Base-by-base conservation (phyloP, 805 yeast genomes). In the Allodekkera sacchari region DNA sequence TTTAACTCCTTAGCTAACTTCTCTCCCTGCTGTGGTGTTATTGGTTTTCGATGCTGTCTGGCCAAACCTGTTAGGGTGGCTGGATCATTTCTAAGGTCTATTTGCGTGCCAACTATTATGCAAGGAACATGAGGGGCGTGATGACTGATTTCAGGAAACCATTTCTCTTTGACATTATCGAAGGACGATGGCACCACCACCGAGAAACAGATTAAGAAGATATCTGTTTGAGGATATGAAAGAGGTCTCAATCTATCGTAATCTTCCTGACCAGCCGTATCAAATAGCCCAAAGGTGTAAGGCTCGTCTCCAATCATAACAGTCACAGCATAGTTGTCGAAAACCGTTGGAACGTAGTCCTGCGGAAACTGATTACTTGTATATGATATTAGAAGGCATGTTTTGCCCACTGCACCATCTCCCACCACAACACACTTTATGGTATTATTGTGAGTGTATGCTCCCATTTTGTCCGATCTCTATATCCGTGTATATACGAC, bases 261-360 rank as follows among this genome's bases (percentile, higher is more conserved):
- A 68, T 89, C 98, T 72, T 89, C 98, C 68, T 89, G 98, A 32
- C 98, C 98, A 18, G 98, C 98, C 22, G 98, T 89, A 66, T 89
- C 98, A 53, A 92, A 89, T 39, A 89, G 67, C n/a, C 97, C 96
- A 50, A 89, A 72, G 12, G 96, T 92, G 58, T 84, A 88, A 29
- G 98, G 97, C 61, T 88, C 97, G 56, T 92, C 97, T 32, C 96
- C 98, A 52, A 89, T 89, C 78, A 84, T 83, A 31, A 84, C 94
- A 2, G 94, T 84, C 24, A 84, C 95, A 8, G 95, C 95, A 55
- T 84, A 84, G 63, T 87, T 87, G 56, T 88, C 96, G 52, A 89
- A 87, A 27, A 89, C 97, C n/a, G 98, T 89, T 40, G 97, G 98
- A 35, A 89, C 96, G 56, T 89, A 89, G 62, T 92, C 97, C 34